Base-by-base conservation (phyloP, 164 flowering plant species). In the Amborella trichopoda region DNA sequence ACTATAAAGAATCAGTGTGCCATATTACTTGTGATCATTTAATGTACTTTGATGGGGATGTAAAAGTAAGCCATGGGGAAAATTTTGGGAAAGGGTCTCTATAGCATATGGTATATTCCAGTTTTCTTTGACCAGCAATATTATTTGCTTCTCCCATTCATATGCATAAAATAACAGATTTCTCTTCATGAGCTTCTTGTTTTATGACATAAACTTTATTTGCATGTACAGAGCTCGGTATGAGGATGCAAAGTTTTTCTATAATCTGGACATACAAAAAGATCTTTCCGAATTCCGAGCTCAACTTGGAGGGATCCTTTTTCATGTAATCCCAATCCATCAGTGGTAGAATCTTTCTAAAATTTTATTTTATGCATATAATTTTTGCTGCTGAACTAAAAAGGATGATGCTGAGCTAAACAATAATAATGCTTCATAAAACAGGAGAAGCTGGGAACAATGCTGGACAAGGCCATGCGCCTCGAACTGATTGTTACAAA, bases 221-320 rank as follows among this genome's bases (percentile, higher is more conserved):
- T 28, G 17, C 10, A 27, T 63, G 0, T 13, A 47, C 76, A 90
- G 98, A 68, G 95, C 98, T 59, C 94, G 98, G n/a, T 90, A 81
- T 65, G 98, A 90, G 70, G 98, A 90, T 76, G 98, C 98, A 25
- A 90, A 86, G 58, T 90, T 90, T 58, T 90, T 90, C 63, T 90
- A 86, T 71, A 90, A 83, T 69, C 46, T 76, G 74, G 98, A 90
- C 62, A 72, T 78, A 9, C 61, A 77, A 18, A 90, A 78, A 62
- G 73, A 40, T 27, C 66, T 77, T 50, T 64, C 76, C 17, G 87
- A 86, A 39, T 86, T 85, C 42, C 68, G 81, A 49, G 47, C 52
- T 61, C 88, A 81, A 62, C 74, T 90, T 41, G 77, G 67, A 41
- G 91, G 91, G 40, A 83, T 90, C 61, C 86, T 90, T 54, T 90